Percentiles rank a stretch among this genome's conserved stretches.
Evolutionary conservation across 2,329 filamentous ascomycete genomes (phyloP).

Genomic region (Trichocomaceae sp.): DNA sequence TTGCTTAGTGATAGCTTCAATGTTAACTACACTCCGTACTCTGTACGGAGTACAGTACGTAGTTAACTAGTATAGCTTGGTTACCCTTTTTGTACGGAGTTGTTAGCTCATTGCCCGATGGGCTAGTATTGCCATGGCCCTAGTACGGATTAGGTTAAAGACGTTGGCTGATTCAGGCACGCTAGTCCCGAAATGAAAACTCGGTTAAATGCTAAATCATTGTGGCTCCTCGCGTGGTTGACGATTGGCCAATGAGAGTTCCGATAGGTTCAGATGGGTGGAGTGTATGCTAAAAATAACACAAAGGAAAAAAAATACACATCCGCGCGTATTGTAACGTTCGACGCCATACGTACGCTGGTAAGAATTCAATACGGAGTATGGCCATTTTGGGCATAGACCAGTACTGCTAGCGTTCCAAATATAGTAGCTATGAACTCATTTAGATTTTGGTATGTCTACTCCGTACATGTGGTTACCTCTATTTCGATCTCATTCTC

Average conservation of each 20-base stretch:
- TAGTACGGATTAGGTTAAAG: background rate
- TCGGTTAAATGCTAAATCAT: background rate
- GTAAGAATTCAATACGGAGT: background rate
- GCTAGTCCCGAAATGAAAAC: background rate
- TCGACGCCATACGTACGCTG: background rate
- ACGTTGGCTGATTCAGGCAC: background rate
- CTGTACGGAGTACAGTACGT: too few relatives aligned
- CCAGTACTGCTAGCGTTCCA: background rate
- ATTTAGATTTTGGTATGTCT: too few relatives aligned
- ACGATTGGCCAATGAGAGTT: background rate
- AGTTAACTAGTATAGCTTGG: too few relatives aligned
- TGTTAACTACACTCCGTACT: too few relatives aligned
- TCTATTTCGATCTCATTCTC: too few relatives aligned
- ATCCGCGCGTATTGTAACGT: background rate
- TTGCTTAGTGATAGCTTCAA: background rate
- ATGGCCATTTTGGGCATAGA: background rate
- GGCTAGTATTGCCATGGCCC: too few relatives aligned
- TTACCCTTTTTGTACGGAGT: background rate
- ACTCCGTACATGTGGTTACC: too few relatives aligned
- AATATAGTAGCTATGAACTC: background rate
- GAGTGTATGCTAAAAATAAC: slow-evolving; percentile 5
- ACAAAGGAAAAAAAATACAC: background rate
- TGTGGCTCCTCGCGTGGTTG: slow-evolving; percentile 1
- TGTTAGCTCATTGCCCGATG: background rate
- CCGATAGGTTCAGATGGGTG: background rate